Evolutionary conservation across 2,329 filamentous ascomycete species (phyloP).

Genomic region (Hymenoscyphus occultus): DNA sequence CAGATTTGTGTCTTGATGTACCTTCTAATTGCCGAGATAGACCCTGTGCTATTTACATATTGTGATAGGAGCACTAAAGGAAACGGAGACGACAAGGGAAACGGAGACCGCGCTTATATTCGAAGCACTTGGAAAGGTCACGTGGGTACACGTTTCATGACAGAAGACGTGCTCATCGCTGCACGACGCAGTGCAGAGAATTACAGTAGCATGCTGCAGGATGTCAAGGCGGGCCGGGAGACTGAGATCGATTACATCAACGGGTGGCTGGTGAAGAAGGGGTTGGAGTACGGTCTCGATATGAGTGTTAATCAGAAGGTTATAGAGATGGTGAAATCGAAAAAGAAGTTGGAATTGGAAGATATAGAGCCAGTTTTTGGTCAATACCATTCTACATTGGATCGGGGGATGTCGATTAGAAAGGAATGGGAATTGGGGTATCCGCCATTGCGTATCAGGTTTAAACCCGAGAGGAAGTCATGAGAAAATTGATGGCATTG

Average conservation of each 20-base stretch:
- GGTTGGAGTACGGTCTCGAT: conserved; percentile 31
- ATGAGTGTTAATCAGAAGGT: conserved; percentile 43
- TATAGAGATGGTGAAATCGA: conserved; percentile 44
- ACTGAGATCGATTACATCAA: conserved; percentile 60
- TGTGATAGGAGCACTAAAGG: no score
- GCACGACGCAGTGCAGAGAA: conserved; percentile 51
- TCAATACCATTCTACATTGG: not conserved
- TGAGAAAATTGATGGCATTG: not conserved
- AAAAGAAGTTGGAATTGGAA: conserved; percentile 35
- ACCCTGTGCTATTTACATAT: conserved; percentile 54
- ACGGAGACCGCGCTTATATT: no score
- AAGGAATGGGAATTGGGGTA: not conserved
- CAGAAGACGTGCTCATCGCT: conserved; percentile 29
- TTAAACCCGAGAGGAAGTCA: no score
- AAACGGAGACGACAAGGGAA: no score
- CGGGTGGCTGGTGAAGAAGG: conserved; percentile 47
- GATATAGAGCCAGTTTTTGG: conserved; percentile 23
- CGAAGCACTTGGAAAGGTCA: conserved; percentile 35
- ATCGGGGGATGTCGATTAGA: not conserved
- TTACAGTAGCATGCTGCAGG: conserved; percentile 61
- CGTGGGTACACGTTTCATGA: not conserved
- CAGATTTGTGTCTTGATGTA: conserved; percentile 60
- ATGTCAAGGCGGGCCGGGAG: conserved; percentile 48
- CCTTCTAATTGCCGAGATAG: conserved; percentile 70
- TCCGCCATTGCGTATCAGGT: no score